phyloP scores from a whole-genome alignment of 2,329 filamentous ascomycete genomes.

The Talaromyces sp. region DNA sequence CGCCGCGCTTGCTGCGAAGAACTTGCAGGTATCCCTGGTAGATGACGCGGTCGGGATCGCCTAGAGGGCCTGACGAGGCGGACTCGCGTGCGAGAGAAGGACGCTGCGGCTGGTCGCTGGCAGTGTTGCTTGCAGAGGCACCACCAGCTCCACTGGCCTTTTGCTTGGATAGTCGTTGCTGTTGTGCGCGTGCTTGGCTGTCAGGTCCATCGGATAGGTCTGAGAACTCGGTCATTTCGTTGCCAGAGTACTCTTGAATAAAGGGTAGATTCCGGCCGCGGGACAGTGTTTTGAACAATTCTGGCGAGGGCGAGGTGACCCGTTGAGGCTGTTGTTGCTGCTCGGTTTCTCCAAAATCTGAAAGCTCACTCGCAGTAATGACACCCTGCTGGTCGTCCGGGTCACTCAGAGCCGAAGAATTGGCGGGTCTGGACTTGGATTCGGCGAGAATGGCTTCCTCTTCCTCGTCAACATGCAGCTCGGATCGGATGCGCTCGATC shows the following conservation, averaged over 20 bases:
- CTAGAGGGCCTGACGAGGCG: not conserved
- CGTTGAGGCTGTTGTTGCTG: constrained; percentile 16
- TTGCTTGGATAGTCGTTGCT: constrained; percentile 20
- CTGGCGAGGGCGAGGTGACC: constrained; percentile 25
- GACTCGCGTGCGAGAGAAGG: constrained; percentile 5
- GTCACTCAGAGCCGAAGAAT: constrained; percentile 11
- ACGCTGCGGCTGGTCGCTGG: constrained; percentile 1
- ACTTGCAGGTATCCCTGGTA: constrained; percentile 89
- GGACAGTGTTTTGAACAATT: constrained; percentile 25
- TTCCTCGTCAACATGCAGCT: constrained; percentile 81
- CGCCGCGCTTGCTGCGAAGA: constrained; percentile 70
- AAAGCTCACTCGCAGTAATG: constrained; percentile 39
- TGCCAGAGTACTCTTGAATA: constrained; percentile 55
- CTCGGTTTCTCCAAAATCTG: constrained; percentile 29
- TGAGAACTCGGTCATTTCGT: constrained; percentile 71
- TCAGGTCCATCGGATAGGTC: constrained; percentile 68
- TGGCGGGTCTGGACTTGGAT: constrained; percentile 16
- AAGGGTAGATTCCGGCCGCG: constrained; percentile 26
- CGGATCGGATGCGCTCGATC: constrained; percentile 73
- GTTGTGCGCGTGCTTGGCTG: constrained; percentile 17
- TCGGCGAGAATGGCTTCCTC: constrained; percentile 69
- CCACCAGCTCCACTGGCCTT: not conserved
- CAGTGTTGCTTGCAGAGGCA: not conserved
- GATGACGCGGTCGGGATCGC: constrained; percentile 81
- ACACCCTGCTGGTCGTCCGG: constrained; percentile 23